Evolutionary conservation across 495 filamentous ascomycete genomes (phyloP).

Genomic region (Thermochaetoides thermophila): DNA sequence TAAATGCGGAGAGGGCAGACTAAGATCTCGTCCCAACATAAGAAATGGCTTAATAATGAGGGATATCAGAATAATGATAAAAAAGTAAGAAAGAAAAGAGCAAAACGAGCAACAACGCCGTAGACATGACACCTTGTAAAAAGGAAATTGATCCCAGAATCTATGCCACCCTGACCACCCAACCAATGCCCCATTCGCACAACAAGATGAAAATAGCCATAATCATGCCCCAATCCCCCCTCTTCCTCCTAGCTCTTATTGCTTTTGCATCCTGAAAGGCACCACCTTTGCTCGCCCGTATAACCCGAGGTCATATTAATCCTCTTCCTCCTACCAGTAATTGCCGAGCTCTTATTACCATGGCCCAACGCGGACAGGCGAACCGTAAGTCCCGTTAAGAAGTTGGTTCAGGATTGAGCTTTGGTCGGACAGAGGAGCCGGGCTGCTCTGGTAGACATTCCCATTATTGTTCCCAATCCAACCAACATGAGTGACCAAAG

Average conservation of each 20-base stretch:
- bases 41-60: conserved; percentile 3
- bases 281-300: no score
- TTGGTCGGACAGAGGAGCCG: conserved; percentile 32
- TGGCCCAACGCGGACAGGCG: conserved; percentile 59
- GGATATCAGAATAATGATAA: conserved; percentile 5
- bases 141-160: no score
- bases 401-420: conserved; percentile 67
- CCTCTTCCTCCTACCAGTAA: no score
- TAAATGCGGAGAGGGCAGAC: neutral
- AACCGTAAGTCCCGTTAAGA: conserved; percentile 61
- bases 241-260: no score
- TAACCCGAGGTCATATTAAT: no score
- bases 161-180: conserved; percentile 4
- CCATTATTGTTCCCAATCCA: conserved; percentile 69
- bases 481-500: conserved; percentile 55
- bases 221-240: no score
- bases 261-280: no score
- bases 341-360: conserved; percentile 42
- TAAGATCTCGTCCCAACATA: conserved; percentile 1
- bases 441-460: conserved; percentile 16
- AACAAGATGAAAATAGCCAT: conserved; percentile 1
- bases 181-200: neutral
- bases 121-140: no score
- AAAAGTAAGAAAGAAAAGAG: no score
- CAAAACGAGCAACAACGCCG: no score